Percentiles rank a stretch among this genome's conserved stretches.
phyloP scores from a whole-genome alignment of 345 rosid species.

The Corchorus capsularis region DNA sequence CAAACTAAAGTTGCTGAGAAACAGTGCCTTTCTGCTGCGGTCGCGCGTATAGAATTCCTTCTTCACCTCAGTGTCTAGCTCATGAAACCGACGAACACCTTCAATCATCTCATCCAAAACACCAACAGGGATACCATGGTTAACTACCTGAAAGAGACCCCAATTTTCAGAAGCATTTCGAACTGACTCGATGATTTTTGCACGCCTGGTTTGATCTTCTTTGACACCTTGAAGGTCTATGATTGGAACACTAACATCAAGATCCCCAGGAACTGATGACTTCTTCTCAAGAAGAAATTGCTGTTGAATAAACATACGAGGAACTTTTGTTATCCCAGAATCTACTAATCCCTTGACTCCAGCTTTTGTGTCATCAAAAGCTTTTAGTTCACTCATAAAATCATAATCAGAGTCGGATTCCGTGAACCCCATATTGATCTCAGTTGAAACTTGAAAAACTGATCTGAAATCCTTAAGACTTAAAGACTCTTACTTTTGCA shows the following conservation, averaged over 20 bases:
- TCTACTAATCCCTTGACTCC: slow-evolving; percentile 43
- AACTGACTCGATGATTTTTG: slow-evolving; percentile 24
- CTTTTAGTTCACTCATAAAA: slow-evolving; percentile 21
- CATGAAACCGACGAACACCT: slow-evolving; percentile 40
- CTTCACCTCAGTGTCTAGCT: slow-evolving; percentile 38
- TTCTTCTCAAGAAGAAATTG: not conserved
- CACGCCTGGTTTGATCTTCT: slow-evolving; percentile 12
- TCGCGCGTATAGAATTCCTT: slow-evolving; percentile 34
- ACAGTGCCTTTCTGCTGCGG: slow-evolving; percentile 23
- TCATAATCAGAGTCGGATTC: not conserved
- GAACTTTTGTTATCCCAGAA: slow-evolving; percentile 28
- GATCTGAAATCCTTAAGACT: too few relatives aligned
- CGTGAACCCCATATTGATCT: not conserved
- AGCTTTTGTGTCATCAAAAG: slow-evolving; percentile 34
- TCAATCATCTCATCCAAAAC: slow-evolving; percentile 32
- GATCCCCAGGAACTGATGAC: not conserved
- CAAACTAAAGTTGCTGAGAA: slow-evolving; percentile 39
- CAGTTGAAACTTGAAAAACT: too few relatives aligned
- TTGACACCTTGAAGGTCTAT: slow-evolving; percentile 35
- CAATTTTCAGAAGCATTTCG: slow-evolving; percentile 36
- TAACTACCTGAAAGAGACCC: slow-evolving; percentile 51
- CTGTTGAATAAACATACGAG: slow-evolving; percentile 24
- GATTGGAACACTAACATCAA: slow-evolving; percentile 30
- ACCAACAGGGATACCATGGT: slow-evolving; percentile 41
- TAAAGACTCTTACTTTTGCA: too few relatives aligned